Percentiles rank a stretch among this genome's conserved stretches.
These are phyloP conservation scores for Carex littledalei DNA, from an alignment of 176 grass and related monocot species.

Conservation along the genomic window DNA sequence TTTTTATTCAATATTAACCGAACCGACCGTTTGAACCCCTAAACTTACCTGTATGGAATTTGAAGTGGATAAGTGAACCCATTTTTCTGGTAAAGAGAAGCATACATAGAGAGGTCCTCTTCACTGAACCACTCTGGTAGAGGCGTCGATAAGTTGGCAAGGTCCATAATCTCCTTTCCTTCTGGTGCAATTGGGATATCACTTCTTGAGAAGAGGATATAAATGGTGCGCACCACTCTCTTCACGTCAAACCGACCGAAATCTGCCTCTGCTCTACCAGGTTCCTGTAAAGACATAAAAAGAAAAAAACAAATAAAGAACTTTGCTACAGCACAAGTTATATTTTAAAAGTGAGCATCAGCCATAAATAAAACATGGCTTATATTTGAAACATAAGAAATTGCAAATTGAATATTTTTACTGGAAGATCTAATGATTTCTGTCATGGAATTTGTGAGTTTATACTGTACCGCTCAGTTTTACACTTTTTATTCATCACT, in stretches of 20 bases:
- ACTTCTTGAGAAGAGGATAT: conserved; percentile 60
- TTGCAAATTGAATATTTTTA: neutral
- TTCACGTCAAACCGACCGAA: conserved; percentile 49
- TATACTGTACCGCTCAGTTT: neutral
- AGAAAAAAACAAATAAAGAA: neutral
- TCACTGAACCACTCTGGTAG: conserved; percentile 54
- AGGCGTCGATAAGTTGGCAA: conserved; percentile 34
- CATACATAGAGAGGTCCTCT: conserved; percentile 31
- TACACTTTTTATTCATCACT: neutral
- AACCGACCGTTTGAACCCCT: no score
- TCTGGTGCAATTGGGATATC: conserved; percentile 48
- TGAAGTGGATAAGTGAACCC: no score
- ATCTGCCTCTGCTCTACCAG: conserved; percentile 52
- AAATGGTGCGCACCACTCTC: conserved; percentile 52
- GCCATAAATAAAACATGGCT: no score
- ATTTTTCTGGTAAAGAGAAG: no score
- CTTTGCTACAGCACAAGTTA: no score
- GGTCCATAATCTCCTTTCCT: conserved; percentile 41
- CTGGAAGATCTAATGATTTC: neutral
- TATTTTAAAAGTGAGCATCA: no score
- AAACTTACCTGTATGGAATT: no score
- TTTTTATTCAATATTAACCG: no score
- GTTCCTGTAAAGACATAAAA: conserved; percentile 29
- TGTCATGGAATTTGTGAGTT: neutral
- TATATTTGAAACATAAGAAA: neutral